Evolutionary conservation across 2,329 filamentous ascomycete genomes (phyloP).

Genomic region (Hirsutella minnesotensis): DNA sequence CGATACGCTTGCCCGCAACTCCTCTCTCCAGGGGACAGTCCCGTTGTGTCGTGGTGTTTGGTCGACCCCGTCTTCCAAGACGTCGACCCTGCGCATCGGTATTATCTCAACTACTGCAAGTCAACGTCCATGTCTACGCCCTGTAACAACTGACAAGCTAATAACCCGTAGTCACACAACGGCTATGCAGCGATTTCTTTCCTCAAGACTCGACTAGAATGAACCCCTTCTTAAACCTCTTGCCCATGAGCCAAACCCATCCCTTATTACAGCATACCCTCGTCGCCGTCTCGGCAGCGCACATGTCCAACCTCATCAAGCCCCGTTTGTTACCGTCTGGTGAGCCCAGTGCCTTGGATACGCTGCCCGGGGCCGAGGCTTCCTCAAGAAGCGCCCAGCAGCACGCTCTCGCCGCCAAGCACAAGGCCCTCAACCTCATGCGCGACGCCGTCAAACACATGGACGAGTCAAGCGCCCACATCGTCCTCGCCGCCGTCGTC

Average conservation of each 20-base stretch:
- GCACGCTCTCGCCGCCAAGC: conserved; percentile 33
- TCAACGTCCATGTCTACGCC: conserved; percentile 1
- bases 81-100: conserved; percentile 33
- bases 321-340: conserved; percentile 11
- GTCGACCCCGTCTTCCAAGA: conserved; percentile 38
- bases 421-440: conserved; percentile 30
- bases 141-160: conserved; percentile 4
- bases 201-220: conserved; percentile 28
- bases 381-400: conserved; percentile 19
- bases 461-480: conserved; percentile 23
- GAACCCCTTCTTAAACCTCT: conserved; percentile 34
- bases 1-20: conserved; percentile 15
- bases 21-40: conserved; percentile 5
- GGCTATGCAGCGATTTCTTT: conserved; percentile 41
- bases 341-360: background rate
- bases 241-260: conserved; percentile 28
- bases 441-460: conserved; percentile 25
- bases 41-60: conserved; percentile 23
- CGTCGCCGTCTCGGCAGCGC: conserved; percentile 34
- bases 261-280: conserved; percentile 34
- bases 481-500: conserved; percentile 32
- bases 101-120: conserved; percentile 30
- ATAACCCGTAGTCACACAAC: conserved; percentile 29
- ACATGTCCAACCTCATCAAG: conserved; percentile 31
- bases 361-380: conserved; percentile 5